Evolutionary conservation across 1,284 basidiomycete species (phyloP), one percentile per base, ranked within the genome.

Genomic region (Rhodofomes roseus): DNA sequence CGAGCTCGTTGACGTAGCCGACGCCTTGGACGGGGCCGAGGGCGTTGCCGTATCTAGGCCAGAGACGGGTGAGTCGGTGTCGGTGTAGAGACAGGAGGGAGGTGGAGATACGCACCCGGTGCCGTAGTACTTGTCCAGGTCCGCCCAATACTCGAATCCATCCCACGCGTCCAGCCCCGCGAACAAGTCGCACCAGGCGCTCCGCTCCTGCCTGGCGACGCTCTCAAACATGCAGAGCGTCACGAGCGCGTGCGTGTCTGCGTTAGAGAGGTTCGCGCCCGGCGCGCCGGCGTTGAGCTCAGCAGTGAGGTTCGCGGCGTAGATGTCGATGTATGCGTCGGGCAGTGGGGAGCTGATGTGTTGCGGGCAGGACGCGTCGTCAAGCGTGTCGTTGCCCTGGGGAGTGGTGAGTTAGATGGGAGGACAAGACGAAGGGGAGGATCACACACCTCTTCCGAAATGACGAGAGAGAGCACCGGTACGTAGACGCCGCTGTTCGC

Each of bases 1-100:
- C 74, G 41, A 95, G 83, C 72, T 95, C 93, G 70, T 93, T 93
- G 65, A 92, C 76, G 69, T 89, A 95, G 4, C 92, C 92, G 8
- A 93, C 88, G 50, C 89, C 90, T 71, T 91, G 89, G 2, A 91
- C 84, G 2, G 77, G 84, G 0, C 90, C 91, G 2, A 90, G 77
- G 1, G 72, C 65, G 63, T 85, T 82, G 7, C 90, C 90, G 63
- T 90, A 85, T 31, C 86, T 89, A 58, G 34, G 8, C 34, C 37
- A 9, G 5, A 4, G 20, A 22, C n/a, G 43, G 31, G 31, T 52
- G 9, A 52, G 50, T 20, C 2, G 7, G 5, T 12, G 8, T 4
- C 11, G 2, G 6, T 1, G 29, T 23, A 36, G 11, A 8, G 31
- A 29, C 20, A 22, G 14, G 31, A 3, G 16, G 50, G 34, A 36